phyloP scores from a whole-genome alignment of 1,139 yeast species.

The Candida smagusa region DNA sequence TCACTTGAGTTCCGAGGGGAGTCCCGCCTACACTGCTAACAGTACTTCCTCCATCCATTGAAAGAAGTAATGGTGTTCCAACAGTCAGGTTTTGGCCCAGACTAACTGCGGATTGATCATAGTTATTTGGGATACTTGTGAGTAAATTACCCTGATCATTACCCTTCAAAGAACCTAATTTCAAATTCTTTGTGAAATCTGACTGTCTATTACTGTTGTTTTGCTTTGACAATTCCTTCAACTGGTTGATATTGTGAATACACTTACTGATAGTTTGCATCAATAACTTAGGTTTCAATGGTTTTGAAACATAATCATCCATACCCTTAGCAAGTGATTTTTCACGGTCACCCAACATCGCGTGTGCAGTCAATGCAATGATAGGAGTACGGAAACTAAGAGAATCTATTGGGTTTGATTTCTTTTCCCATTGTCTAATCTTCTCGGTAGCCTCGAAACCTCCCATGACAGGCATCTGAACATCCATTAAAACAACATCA shows the following conservation, averaged over 20 bases:
- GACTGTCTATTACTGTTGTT: constrained; percentile 45
- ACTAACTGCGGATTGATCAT: neutral
- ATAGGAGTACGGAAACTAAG: constrained; percentile 71
- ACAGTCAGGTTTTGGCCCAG: neutral
- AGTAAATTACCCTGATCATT: constrained; percentile 20
- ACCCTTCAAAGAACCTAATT: constrained; percentile 32
- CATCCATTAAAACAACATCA: constrained; percentile 88
- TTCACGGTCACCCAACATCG: constrained; percentile 88
- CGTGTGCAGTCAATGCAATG: constrained; percentile 87
- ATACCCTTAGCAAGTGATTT: constrained; percentile 82
- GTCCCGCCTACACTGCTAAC: constrained; percentile 3
- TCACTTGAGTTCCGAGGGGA: constrained; percentile 14
- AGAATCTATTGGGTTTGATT: constrained; percentile 69
- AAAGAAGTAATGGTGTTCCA: neutral
- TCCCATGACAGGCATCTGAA: constrained; percentile 94
- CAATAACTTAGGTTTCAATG: constrained; percentile 75
- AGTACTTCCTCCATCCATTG: neutral
- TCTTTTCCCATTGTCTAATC: constrained; percentile 85
- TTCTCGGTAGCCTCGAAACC: constrained; percentile 88
- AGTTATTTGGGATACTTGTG: constrained; percentile 8
- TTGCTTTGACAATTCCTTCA: constrained; percentile 53
- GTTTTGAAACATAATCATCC: constrained; percentile 89
- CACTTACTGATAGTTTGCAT: constrained; percentile 84
- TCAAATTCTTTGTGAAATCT: constrained; percentile 47
- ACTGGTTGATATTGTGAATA: constrained; percentile 63